These are phyloP conservation scores for Dryas integrifolia DNA, from an alignment of 331 rosid genomes.

Conservation along the genomic window DNA sequence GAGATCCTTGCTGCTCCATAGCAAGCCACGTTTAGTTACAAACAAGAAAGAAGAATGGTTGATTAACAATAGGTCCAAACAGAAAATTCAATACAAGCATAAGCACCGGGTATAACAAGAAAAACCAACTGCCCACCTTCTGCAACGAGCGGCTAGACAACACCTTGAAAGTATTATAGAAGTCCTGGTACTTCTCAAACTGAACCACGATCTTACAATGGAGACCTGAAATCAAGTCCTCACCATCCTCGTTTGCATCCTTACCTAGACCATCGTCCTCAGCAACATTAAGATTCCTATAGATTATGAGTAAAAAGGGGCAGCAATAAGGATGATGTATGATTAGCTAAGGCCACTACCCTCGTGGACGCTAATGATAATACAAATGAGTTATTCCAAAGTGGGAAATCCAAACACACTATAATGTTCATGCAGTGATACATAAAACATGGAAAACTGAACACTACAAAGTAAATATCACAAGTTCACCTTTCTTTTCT, in stretches of 20 bases:
- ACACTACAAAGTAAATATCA: not conserved
- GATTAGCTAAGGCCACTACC: slow-evolving; percentile 18
- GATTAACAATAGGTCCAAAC: not conserved
- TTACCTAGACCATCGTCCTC: slow-evolving; percentile 73
- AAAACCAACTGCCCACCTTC: slow-evolving; percentile 51
- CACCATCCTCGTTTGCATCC: slow-evolving; percentile 58
- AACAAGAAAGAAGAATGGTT: not conserved
- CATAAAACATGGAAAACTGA: not conserved
- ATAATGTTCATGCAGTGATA: not conserved
- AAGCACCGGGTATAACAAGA: not conserved
- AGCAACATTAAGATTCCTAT: slow-evolving; percentile 82
- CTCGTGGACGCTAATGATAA: not conserved
- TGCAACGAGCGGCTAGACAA: slow-evolving; percentile 80
- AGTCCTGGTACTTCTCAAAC: slow-evolving; percentile 75
- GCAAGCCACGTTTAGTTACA: slow-evolving; percentile 25
- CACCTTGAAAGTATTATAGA: slow-evolving; percentile 64
- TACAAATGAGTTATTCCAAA: not conserved
- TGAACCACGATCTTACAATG: slow-evolving; percentile 90
- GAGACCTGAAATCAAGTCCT: slow-evolving; percentile 68
- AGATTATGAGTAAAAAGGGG: slow-evolving; percentile 28
- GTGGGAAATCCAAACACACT: not conserved
- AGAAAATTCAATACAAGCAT: not conserved
- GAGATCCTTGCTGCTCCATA: slow-evolving; percentile 71
- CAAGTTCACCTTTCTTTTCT: not conserved
- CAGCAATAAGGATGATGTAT: slow-evolving; percentile 20